A percentile compares a stretch with the other conserved stretches of the same genome.
Evolutionary conservation across 371 early-diverging fungal genomes (phyloP).

Genomic region (Fennellomyces sp.): DNA sequence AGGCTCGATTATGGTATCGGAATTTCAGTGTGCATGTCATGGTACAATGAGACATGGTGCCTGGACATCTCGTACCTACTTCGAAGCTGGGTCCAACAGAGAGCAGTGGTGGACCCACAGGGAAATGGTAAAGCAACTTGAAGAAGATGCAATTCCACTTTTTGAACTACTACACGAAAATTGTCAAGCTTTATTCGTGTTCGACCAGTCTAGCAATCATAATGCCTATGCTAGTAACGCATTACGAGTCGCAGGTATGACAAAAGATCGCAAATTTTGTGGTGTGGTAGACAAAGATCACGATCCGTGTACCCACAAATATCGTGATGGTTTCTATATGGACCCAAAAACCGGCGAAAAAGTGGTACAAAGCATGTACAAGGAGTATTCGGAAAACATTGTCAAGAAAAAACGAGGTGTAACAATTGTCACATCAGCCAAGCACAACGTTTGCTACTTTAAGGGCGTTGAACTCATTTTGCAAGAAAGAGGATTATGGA

Average conservation of each 20-base stretch:
- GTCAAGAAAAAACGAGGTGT: constrained; percentile 1
- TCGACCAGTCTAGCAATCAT: constrained; percentile 13
- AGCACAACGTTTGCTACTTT: neutral
- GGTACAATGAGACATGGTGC: constrained; percentile 6
- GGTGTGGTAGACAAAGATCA: neutral
- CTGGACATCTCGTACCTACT: neutral
- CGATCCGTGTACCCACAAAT: too few relatives aligned
- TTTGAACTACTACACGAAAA: constrained; percentile 12
- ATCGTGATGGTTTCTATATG: too few relatives aligned
- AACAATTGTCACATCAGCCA: too few relatives aligned
- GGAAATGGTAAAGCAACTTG: constrained; percentile 10
- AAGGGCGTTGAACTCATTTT: constrained; percentile 6
- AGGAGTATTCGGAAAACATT: neutral
- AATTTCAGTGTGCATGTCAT: constrained; percentile 16
- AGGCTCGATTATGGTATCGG: constrained; percentile 12
- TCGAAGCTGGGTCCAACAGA: neutral
- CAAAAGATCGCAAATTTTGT: too few relatives aligned
- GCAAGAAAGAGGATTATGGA: neutral
- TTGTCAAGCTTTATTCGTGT: constrained; percentile 7
- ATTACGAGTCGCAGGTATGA: neutral
- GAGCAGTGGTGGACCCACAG: constrained; percentile 8
- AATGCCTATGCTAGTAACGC: constrained; percentile 4
- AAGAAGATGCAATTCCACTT: constrained; percentile 10
- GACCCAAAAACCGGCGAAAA: too few relatives aligned
- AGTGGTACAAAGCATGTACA: neutral